Evolutionary conservation across 2,329 filamentous ascomycete genomes (phyloP).

Genomic region (Penicillium hesseltinei): DNA sequence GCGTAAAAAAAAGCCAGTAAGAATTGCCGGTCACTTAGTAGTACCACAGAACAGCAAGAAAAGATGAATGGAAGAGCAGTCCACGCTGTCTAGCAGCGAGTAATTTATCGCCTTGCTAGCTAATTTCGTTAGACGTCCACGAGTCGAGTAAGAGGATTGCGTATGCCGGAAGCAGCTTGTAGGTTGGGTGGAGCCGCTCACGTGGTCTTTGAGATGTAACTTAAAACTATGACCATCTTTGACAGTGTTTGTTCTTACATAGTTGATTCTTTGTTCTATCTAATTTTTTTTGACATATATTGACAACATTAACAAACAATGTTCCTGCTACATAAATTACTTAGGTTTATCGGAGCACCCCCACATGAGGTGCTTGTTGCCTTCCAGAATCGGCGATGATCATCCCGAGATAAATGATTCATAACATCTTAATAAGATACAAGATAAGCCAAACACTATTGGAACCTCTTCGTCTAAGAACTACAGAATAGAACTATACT

Average conservation of each 20-base stretch:
- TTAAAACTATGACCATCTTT: background rate
- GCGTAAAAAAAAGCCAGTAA: background rate
- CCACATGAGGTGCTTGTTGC: background rate
- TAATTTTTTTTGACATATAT: background rate
- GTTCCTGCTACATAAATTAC: background rate
- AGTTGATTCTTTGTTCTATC: background rate
- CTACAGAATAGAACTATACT: background rate
- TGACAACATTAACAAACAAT: background rate
- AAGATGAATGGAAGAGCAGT: background rate
- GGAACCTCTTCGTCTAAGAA: background rate
- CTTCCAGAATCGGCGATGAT: constrained; percentile 2
- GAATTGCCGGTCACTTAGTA: background rate
- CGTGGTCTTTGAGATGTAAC: constrained; percentile 13
- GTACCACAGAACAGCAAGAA: background rate
- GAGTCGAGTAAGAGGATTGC: constrained; percentile 13
- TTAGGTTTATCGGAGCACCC: background rate
- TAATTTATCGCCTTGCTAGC: constrained; percentile 4
- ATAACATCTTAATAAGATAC: background rate
- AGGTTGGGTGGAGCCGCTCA: constrained; percentile 19
- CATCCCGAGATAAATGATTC: background rate
- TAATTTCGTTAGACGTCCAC: constrained; percentile 3
- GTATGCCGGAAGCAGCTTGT: constrained; percentile 18
- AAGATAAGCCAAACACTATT: background rate
- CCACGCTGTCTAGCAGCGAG: constrained; percentile 10
- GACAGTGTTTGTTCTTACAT: background rate